Base-by-base conservation (phyloP, 2,329 filamentous ascomycete species). In the Aspergillus sp. region DNA sequence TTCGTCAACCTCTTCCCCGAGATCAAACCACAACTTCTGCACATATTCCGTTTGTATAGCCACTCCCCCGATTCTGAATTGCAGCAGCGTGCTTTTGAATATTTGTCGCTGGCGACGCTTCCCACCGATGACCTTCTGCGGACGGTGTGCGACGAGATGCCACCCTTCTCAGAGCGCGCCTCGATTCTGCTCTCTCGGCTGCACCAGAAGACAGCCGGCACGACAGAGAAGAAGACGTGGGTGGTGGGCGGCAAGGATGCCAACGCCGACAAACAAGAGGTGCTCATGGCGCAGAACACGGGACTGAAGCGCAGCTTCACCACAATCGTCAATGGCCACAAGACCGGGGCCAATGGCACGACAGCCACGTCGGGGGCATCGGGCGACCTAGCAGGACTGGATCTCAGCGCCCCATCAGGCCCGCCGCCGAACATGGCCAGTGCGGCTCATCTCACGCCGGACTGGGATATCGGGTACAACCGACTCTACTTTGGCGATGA, bases 1-100 rank as follows among this genome's bases (percentile, higher is more conserved):
- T 99, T 93, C 70, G 91, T 99, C 78, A 99, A 99, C 76, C 80
- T 99, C 54, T 99, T 99, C 75, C 95, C 95, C 1, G 96, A 99
- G 75, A 98, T 99, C 79, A 98, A 97, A 77, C 91, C 93, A 8
- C 94, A 97, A 75, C 86, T 99, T 3, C 80, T 98, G 49, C 90
- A 92, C 67, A 90, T 96, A 7, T 99, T 99, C 80, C 86, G 90
- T 63, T 83, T 92, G 30, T 98, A 97, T 78, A 96, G 92, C 73
- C 92, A 98, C 75, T 96, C 93, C 0, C 83, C 98, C 27, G 95
- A 99, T 75, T 91, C 95, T 0, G 95, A 99, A 75, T 82, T 99
- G 66, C 95, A 99, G 75, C 95, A 99, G 79, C 84, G 95, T 77
- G 94, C 95, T 13, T 99, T 92, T 78, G 95, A 99, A 75, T 99